These are phyloP conservation scores for Trametes hirsuta DNA, from an alignment of 1,284 basidiomycete species.

Conservation along the genomic window DNA sequence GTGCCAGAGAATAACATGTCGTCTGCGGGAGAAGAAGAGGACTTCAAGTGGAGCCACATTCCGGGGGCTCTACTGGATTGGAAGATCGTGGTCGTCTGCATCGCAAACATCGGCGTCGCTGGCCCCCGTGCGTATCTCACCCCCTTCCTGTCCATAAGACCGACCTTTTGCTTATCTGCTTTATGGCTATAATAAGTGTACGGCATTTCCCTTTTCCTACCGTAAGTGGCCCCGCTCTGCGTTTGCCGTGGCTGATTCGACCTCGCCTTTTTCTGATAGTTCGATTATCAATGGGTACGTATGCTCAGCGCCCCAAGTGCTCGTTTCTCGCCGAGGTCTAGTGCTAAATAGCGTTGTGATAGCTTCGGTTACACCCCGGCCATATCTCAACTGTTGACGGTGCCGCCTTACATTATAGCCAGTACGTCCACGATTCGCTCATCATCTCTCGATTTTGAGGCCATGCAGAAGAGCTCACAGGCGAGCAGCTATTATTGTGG, in stretches of 20 bases:
- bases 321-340: too few species aligned
- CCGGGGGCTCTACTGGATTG: conserved; percentile 61
- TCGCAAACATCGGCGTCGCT: conserved; percentile 64
- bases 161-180: not conserved
- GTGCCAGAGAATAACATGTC: conserved; percentile 63
- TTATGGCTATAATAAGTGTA: conserved; percentile 11
- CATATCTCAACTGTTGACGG: conserved; percentile 67
- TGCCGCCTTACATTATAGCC: conserved; percentile 69
- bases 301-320: too few species aligned
- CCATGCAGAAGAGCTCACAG: not conserved
- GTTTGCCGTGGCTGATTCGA: too few species aligned
- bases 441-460: not conserved
- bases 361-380: conserved; percentile 62
- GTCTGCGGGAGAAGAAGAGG: conserved; percentile 66
- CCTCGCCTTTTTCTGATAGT: conserved; percentile 34
- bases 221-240: conserved; percentile 17
- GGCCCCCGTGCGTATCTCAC: conserved; percentile 54
- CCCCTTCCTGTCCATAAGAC: not conserved
- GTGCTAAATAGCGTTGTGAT: too few species aligned
- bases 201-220: conserved; percentile 28
- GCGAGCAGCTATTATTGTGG: conserved; percentile 39
- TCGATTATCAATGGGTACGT: conserved; percentile 63
- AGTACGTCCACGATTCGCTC: conserved; percentile 41
- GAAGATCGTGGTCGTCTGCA: conserved; percentile 63
- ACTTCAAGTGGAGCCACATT: conserved; percentile 56